Evolutionary conservation across 352 stramenopile species (phyloP), one percentile per base, ranked within the genome.

Genomic region (Phytophthora aleatoria): DNA sequence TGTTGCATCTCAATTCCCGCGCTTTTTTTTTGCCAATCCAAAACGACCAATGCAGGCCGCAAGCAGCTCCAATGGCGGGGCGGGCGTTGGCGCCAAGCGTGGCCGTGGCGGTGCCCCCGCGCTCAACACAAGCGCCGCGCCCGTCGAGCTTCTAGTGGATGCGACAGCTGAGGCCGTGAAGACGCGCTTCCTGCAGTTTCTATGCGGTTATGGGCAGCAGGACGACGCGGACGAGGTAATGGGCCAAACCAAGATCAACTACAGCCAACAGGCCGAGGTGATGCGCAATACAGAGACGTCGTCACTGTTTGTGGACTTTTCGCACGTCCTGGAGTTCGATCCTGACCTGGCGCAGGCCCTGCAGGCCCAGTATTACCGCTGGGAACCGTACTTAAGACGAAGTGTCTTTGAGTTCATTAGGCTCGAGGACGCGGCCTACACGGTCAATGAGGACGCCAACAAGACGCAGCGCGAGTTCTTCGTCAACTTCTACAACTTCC

Each of bases 401-500:
- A 83, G 73, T 57, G 85, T 93, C 31, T 93, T 92, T 50, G 85
- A 93, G 64, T 93, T 93, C 43, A 87, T 93, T 36, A 69, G 79
- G 28, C 78, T 89, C 51, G 85, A 91, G 61, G 83, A 93, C 56
- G 79, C 79, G 3, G 77, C 79, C 27, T 93, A 93, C 52, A 89
- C 83, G 39, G 68, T 93, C 49, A 91, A 89, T 42, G 85, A 93
- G 27, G 85, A 93, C 67, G 85, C 85, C 63, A 86, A 84, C 69
- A 91, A 91, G 70, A 83, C 79, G 15, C 85, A 85, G 53, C 64
- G 87, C 39, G 87, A 95, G 69, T 94, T 93, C 50, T 95, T 95
- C 47, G 87, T 95, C 27, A 94, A 87, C 61, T 95, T 95, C 59
- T 95, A 95, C 77, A 95, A 95, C 67, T 94, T 95, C 62, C 85